These are phyloP conservation scores for Phytophthora boehmeriae DNA, from an alignment of 352 stramenopile genomes.

Conservation along the genomic window DNA sequence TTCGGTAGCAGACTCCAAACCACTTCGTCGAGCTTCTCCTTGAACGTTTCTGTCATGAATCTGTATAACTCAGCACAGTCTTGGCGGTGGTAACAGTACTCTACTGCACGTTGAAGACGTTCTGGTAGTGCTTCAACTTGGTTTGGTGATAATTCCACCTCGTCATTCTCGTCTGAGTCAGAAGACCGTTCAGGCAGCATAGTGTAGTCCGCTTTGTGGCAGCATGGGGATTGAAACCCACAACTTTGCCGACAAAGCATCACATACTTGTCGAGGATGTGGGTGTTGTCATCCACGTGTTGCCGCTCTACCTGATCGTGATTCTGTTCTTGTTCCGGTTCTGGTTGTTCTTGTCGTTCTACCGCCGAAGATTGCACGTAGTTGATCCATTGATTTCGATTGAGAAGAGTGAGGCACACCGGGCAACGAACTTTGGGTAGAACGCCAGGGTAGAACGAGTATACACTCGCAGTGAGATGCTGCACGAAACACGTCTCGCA, in stretches of 20 bases:
- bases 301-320: constrained; percentile 5
- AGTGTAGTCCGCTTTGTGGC: constrained; percentile 61
- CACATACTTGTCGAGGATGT: constrained; percentile 66
- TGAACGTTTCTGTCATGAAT: constrained; percentile 36
- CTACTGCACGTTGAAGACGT: constrained; percentile 26
- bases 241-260: constrained; percentile 62
- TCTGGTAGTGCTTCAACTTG: constrained; percentile 25
- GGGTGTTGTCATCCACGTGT: constrained; percentile 35
- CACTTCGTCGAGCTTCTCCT: constrained; percentile 18
- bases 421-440: constrained; percentile 73
- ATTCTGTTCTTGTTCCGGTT: constrained; percentile 2
- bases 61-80: constrained; percentile 39
- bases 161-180: constrained; percentile 10
- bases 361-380: constrained; percentile 35
- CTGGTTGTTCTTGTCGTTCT: constrained; percentile 7
- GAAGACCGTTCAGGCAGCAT: constrained; percentile 40
- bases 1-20: constrained; percentile 42
- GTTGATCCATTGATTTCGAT: constrained; percentile 53
- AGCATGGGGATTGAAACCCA: constrained; percentile 67
- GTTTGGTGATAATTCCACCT: constrained; percentile 20
- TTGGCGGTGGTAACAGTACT: constrained; percentile 50
- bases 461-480: constrained; percentile 55
- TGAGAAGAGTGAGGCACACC: constrained; percentile 57
- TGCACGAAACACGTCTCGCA: constrained; percentile 56
- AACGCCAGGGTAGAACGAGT: constrained; percentile 64